Percentiles rank a stretch among this genome's conserved stretches.
Evolutionary conservation across 2,329 filamentous ascomycete species (phyloP).

Genomic region (Venturia oleaginea): DNA sequence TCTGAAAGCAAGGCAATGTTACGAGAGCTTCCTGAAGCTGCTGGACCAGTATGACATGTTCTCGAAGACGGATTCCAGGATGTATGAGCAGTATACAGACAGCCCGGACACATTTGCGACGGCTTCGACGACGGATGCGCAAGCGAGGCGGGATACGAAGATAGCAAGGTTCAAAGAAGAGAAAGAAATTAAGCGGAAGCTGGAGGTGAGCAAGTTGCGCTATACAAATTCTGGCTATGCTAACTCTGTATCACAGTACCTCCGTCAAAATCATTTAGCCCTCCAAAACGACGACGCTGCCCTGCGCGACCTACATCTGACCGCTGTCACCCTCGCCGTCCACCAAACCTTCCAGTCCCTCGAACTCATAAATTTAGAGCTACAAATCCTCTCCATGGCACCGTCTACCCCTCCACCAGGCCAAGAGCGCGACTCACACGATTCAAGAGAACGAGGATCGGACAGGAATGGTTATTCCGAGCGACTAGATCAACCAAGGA

Average conservation of each 20-base stretch:
- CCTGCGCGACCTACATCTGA: conserved; percentile 69
- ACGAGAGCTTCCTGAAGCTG: conserved; percentile 69
- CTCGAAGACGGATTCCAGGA: conserved; percentile 51
- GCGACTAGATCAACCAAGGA: conserved; percentile 59
- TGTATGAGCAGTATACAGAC: conserved; percentile 66
- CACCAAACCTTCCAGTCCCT: conserved; percentile 79
- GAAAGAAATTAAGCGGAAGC: conserved; percentile 71
- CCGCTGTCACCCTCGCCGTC: conserved; percentile 61
- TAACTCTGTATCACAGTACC: conserved; percentile 38
- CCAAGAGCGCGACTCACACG: conserved; percentile 31
- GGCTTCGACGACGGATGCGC: conserved; percentile 55
- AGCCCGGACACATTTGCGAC: conserved; percentile 64
- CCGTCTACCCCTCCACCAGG: conserved; percentile 45
- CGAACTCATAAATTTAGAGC: conserved; percentile 78
- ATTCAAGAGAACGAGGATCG: conserved; percentile 23
- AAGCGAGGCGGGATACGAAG: conserved; percentile 68
- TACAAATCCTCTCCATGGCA: conserved; percentile 70
- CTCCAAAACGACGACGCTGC: conserved; percentile 73
- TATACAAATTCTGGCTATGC: conserved; percentile 14
- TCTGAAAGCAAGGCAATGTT: conserved; percentile 54
- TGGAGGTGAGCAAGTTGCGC: conserved; percentile 48
- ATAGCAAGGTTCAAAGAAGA: conserved; percentile 79
- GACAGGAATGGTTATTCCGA: conserved; percentile 54
- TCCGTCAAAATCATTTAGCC: conserved; percentile 49
- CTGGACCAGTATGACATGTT: conserved; percentile 74